Base-by-base conservation (phyloP, 768 basidiomycete species). In the Termitomyces sp. region DNA sequence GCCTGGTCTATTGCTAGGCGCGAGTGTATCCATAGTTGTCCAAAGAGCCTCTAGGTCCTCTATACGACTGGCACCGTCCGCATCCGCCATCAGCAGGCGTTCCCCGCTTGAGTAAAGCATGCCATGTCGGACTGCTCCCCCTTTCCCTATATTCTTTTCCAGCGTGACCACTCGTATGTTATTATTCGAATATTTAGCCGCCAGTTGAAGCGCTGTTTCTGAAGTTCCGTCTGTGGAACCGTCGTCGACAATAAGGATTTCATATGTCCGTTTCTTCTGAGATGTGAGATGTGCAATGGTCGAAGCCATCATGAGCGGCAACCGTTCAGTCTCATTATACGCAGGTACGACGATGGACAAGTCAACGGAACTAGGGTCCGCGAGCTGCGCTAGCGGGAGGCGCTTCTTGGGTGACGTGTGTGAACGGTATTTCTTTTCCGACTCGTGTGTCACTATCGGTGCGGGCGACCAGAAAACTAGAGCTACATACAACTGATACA, bases 51-150 rank as follows among this genome's bases (percentile, higher is more conserved):
- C 89, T 20, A 98, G 70, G 67, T 97, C 95, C 47, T 83, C 79
- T 66, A 98, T 95, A 49, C 86, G 80, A 60, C 93, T 95, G 36
- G 95, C 95, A 4, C 91, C 95, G 65, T 98, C 95, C 8, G 95
- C 95, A 67, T 98, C 95, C 45, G 88, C 95, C 84, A 97, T 94
- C 54, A 98, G 74, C 47, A 97, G 75, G 11, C 91, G 76, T 63
- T 78, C 73, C 7, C 95, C 95, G 4, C 91, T 81, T 8, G 85
- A 81, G 66, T 89, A 86, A 62, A 95, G 70, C 84, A 95, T 91
- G 37, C 95, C 95, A 73, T 97, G 95, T 36, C 89, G 79, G 24
- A 97, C 94, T 0, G 94, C 92, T 3, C 94, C 95, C 20, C 95
- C 95, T 69, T 98, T 98, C 1, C 95, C 95, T 18, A 89, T 74